These are phyloP conservation scores for Mortierella antarctica DNA, from an alignment of 192 early-diverging fungal genomes.

Conservation along the genomic window DNA sequence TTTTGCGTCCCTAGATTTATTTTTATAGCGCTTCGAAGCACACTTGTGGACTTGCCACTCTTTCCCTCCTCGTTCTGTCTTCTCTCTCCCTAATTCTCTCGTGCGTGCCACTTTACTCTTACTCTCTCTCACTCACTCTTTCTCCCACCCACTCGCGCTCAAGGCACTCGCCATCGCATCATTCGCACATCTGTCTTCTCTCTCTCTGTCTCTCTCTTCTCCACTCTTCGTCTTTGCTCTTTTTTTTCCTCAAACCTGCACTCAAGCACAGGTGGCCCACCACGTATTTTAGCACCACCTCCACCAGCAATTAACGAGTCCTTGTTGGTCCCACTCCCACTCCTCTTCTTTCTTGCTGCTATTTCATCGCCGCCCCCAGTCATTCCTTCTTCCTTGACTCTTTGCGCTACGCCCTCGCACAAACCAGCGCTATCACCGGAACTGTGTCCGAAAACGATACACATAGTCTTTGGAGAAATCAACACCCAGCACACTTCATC, in stretches of 20 bases:
- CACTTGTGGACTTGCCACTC: neutral
- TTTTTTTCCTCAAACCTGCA: neutral
- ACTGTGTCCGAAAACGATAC: neutral
- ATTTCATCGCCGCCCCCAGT: neutral
- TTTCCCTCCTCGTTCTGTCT: neutral
- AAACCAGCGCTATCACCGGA: neutral
- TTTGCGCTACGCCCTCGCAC: neutral
- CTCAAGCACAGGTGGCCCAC: too few species aligned
- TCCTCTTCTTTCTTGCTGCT: neutral
- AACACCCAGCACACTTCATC: slow-evolving; percentile 3
- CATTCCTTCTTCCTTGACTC: neutral
- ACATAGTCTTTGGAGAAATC: neutral
- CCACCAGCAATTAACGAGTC: too few species aligned
- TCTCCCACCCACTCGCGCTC: neutral
- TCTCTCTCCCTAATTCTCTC: neutral
- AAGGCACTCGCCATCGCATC: too few species aligned
- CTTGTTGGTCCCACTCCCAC: neutral
- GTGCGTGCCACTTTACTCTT: neutral
- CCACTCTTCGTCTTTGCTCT: neutral
- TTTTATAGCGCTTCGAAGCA: slow-evolving; percentile 11
- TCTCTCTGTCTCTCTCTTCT: neutral
- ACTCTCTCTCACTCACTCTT: neutral
- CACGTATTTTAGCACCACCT: too few species aligned
- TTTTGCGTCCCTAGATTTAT: slow-evolving; percentile 12
- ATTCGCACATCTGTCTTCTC: neutral